Base-by-base conservation (phyloP, 164 flowering plant genomes). In the Platanus orientalis region DNA sequence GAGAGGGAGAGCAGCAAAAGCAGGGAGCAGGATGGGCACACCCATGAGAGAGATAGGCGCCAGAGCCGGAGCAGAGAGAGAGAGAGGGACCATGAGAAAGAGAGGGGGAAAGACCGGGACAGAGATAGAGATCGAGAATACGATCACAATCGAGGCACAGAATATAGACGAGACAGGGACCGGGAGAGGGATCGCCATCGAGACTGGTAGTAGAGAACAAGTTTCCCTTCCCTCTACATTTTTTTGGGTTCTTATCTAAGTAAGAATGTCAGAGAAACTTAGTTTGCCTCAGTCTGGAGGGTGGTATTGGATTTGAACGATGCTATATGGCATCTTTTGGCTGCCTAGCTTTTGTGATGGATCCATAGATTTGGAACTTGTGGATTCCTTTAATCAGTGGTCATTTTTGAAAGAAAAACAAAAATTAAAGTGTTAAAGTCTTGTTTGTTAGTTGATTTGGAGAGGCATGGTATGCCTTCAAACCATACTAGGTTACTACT, bases 1-100 rank as follows among this genome's bases (percentile, higher is more conserved):
- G 82, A 79, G 13, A 76, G 84, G 62, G 81, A 75, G 56, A 68
- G 60, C 34, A 68, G 79, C 60, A 78, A 40, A 67, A 62, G 70
- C 54, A 44, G 80, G 61, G 80, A 71, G 19, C 60, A 65, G 0
- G 80, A 74, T 70, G 71, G 75, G 57, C 76, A 77, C 30, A 65
- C 54, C 30, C 66, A 72, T 39, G 75, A 72, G 52, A 80, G 78
- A 63, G 88, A 81, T 21, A 75, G 85, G 60, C 80, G 48, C 23
- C 69, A 83, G 34, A 81, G 92, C 60, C 62, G 74, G 28, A 75
- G 80, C 69, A 69, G 83, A 71, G 84, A 88, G 62, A 78, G 90
- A 64, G 92, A 84, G 29, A 65, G 91, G 50, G 79, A 75, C 24
- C 49, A 72, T 29, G 78, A 52, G 11, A 54, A 60, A 24, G 73